Conservation (phyloP, 805 yeast species). For the Candida pseudoglaebosa region DNA sequence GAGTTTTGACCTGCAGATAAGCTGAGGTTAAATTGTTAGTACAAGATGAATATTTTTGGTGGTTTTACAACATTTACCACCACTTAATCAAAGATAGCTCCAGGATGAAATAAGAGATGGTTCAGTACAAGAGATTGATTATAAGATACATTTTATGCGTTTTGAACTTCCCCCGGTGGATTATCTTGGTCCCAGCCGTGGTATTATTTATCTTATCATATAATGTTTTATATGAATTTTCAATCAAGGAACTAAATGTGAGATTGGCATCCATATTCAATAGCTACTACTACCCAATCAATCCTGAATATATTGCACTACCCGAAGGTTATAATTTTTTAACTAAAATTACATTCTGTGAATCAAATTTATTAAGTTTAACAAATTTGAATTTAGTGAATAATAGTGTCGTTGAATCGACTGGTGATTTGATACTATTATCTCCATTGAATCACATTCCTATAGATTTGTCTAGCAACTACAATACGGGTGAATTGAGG, state of each 20-base stretch:
- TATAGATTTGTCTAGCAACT: constrained; percentile 1
- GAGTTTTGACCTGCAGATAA: too few species aligned
- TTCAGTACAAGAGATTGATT: constrained; percentile 2
- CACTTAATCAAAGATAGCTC: constrained; percentile 4
- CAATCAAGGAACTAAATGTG: constrained; percentile 23
- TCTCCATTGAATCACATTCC: constrained; percentile 12
- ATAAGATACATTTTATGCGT: constrained; percentile 13
- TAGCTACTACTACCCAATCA: not conserved
- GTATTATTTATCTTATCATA: constrained; percentile 30
- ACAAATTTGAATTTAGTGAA: not conserved
- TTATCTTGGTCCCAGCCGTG: constrained; percentile 29
- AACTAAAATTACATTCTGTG: constrained; percentile 5
- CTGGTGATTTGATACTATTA: constrained; percentile 4
- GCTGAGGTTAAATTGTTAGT: too few species aligned
- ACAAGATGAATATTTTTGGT: too few species aligned
- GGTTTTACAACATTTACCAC: not conserved
- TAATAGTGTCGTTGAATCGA: constrained; percentile 3
- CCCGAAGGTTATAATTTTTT: not conserved
- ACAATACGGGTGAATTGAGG: constrained; percentile 3
- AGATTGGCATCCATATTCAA: constrained; percentile 12
- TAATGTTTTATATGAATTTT: constrained; percentile 31
- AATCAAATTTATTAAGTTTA: constrained; percentile 8
- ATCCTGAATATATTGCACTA: not conserved
- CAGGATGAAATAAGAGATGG: constrained; percentile 1
- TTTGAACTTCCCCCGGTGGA: constrained; percentile 23